A percentile compares a stretch with the other conserved stretches of the same genome.
Evolutionary conservation across 2,329 filamentous ascomycete species (phyloP).

Genomic region (Capronia epimyces): DNA sequence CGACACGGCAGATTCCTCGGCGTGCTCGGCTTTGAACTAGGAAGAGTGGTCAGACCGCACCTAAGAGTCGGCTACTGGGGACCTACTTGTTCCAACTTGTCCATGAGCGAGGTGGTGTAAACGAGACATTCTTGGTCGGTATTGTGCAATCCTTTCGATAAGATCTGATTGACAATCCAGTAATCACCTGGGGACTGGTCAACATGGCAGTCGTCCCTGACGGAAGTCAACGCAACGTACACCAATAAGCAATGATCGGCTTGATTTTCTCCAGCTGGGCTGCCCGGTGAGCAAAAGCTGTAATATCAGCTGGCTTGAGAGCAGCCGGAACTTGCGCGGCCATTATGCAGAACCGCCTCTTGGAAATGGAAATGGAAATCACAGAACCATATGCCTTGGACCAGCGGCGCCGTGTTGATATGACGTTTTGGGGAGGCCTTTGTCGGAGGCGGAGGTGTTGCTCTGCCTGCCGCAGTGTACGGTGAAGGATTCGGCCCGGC

Average conservation of each 20-base stretch:
- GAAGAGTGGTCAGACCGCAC: not conserved
- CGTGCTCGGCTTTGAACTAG: slow-evolving; percentile 65
- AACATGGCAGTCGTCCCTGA: slow-evolving; percentile 24
- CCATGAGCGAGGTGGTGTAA: slow-evolving; percentile 81
- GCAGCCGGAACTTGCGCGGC: slow-evolving; percentile 63
- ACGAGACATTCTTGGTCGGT: slow-evolving; percentile 69
- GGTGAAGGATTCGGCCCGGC: too few species aligned
- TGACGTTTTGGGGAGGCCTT: too few species aligned
- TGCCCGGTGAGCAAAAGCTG: slow-evolving; percentile 76
- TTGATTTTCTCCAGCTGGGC: slow-evolving; percentile 77
- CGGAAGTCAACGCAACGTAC: slow-evolving; percentile 50
- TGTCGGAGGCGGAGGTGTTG: too few species aligned
- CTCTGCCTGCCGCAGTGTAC: too few species aligned
- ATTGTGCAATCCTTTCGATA: slow-evolving; percentile 72
- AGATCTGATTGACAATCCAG: slow-evolving; percentile 87
- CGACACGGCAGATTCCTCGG: slow-evolving; percentile 72
- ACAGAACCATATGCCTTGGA: too few species aligned
- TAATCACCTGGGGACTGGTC: slow-evolving; percentile 62
- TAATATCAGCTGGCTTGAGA: slow-evolving; percentile 75
- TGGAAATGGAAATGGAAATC: too few species aligned
- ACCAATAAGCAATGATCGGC: slow-evolving; percentile 91
- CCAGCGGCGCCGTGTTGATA: too few species aligned
- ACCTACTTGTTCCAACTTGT: slow-evolving; percentile 73
- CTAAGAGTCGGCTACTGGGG: not conserved
- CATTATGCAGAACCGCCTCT: slow-evolving; percentile 51